These are phyloP conservation scores for Elasticomyces elasticus DNA, from an alignment of 495 filamentous ascomycete species.

Conservation along the genomic window DNA sequence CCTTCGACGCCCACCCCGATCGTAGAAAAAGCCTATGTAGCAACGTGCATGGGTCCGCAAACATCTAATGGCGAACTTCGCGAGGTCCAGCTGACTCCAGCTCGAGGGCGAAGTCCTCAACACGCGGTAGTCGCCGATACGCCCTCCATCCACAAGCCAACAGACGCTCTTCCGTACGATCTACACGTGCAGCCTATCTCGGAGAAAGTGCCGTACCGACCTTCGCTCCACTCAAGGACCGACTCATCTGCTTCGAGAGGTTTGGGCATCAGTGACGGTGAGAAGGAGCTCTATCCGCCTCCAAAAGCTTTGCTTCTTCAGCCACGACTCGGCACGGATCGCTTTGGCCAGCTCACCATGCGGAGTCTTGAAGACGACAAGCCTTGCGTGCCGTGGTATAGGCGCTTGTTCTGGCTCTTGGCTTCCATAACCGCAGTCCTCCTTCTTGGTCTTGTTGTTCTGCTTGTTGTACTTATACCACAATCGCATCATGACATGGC, in stretches of 20 bases:
- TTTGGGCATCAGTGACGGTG: slow-evolving; percentile 4
- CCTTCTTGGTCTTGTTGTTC: slow-evolving; percentile 5
- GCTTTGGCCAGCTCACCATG: slow-evolving; percentile 5
- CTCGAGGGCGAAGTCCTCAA: not conserved
- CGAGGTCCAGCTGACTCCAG: slow-evolving; percentile 7
- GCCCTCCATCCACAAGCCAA: not conserved
- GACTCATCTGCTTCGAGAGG: slow-evolving; percentile 6
- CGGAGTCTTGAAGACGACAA: not conserved
- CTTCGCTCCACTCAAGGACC: slow-evolving; percentile 2
- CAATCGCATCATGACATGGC: slow-evolving; percentile 8
- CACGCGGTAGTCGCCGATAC: not conserved
- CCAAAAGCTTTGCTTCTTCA: not conserved
- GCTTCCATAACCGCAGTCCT: not conserved
- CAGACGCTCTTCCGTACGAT: not conserved
- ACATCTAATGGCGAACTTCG: slow-evolving; percentile 4
- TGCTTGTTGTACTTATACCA: slow-evolving; percentile 14
- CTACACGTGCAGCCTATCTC: not conserved
- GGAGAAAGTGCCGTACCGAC: not conserved
- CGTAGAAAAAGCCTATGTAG: slow-evolving; percentile 12
- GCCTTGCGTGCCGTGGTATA: slow-evolving; percentile 9
- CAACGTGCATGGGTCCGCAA: slow-evolving; percentile 10
- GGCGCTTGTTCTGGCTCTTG: slow-evolving; percentile 11
- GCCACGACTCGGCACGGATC: not conserved
- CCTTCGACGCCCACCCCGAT: slow-evolving; percentile 10
- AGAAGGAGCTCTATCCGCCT: slow-evolving; percentile 13